Percentiles rank a stretch among this genome's conserved stretches.
These are phyloP conservation scores for Tetragonia tetragonoides DNA, from an alignment of 148 eudicot genomes.

Conservation along the genomic window DNA sequence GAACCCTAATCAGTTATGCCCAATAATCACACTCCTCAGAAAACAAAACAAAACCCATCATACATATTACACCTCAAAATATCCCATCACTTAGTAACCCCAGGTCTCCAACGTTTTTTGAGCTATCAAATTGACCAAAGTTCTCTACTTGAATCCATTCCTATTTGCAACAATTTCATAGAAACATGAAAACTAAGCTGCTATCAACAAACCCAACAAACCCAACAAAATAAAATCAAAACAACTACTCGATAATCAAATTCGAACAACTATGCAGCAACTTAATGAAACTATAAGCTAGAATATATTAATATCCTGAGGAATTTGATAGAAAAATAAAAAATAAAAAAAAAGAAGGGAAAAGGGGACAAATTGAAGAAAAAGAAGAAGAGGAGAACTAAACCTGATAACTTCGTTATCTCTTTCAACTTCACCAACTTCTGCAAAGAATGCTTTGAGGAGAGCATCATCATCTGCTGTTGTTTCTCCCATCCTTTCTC, in stretches of 20 bases:
- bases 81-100: background rate
- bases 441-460: slow-evolving; percentile 81
- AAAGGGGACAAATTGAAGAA: background rate
- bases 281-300: background rate
- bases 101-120: background rate
- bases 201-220: background rate
- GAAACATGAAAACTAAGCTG: background rate
- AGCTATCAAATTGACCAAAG: background rate
- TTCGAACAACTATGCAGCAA: background rate
- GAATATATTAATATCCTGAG: background rate
- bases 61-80: background rate
- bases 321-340: background rate
- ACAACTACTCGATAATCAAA: background rate
- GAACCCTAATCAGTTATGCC: slow-evolving; percentile 6
- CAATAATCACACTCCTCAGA: background rate
- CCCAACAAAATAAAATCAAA: background rate
- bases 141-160: background rate
- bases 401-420: slow-evolving; percentile 90
- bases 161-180: background rate
- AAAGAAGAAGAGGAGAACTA: background rate
- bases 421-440: slow-evolving; percentile 89
- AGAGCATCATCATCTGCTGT: slow-evolving; percentile 64
- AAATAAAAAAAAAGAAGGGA: background rate
- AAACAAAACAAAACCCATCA: background rate
- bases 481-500: slow-evolving; percentile 47